Evolutionary conservation across 768 basidiomycete species (phyloP), one percentile per base, ranked within the genome.

Genomic region (Leccinum longicurvipes): DNA sequence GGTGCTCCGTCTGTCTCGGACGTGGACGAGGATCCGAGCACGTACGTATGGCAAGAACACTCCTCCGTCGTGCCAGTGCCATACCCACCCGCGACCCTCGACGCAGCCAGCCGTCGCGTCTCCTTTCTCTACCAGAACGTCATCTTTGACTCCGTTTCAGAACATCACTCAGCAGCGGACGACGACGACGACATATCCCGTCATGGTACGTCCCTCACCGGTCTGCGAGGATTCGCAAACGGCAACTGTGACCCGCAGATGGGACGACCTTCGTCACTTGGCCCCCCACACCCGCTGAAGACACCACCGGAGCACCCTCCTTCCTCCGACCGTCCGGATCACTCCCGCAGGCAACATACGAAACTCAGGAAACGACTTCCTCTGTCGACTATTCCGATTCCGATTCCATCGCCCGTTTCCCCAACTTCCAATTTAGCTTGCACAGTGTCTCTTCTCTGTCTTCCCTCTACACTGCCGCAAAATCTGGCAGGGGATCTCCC

Each of bases 371-470:
- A 39, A 76, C 76, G 2, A 41, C 53, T 0, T 73, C 74, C 39
- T 84, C 84, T 1, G 74, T 76, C 60, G 71, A 77, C 58, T 82
- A 82, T 64, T 87, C 87, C 6, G 81, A 86, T 60, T 77, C 82
- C 1, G 86, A 86, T 0, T 90, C 89, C 17, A 87, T 92, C 59
- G 82, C 78, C 9, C 79, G 77, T 10, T 91, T 92, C 62, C 90
- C 90, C 3, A 72, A 76, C 8, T 92, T 90, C 63, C 83, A 87
- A 58, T 90, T 93, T 71, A 84, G 76, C 61, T 72, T 89, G 17
- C 82, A 89, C 65, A 63, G 74, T 0, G 67, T 91, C 19, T 79
- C 81, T 0, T 72, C 82, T 3, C 73, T 91, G 2, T 72, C 80
- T 2, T 55, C 68, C 14, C 64, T 79, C 64, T 25, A 64, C 76